A percentile compares a stretch with the other conserved stretches of the same genome.
These are phyloP conservation scores for Shiraia bambusicola DNA, from an alignment of 2,329 filamentous ascomycete genomes.

Conservation along the genomic window DNA sequence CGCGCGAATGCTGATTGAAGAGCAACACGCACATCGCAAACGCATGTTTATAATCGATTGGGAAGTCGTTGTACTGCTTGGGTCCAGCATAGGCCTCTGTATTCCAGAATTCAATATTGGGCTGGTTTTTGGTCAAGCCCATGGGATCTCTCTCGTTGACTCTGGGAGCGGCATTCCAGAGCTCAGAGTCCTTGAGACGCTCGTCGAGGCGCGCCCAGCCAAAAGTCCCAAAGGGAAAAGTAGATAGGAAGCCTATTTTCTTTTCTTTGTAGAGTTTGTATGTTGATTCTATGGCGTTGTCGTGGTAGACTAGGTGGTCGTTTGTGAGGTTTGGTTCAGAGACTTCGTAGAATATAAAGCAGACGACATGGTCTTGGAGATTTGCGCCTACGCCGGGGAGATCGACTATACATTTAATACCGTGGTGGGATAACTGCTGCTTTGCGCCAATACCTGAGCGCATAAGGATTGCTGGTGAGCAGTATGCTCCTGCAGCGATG, in stretches of 20 bases:
- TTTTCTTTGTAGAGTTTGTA: conserved; percentile 60
- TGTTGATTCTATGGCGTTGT: conserved; percentile 52
- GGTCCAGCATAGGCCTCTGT: conserved; percentile 64
- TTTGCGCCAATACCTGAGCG: conserved; percentile 61
- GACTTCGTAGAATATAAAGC: conserved; percentile 63
- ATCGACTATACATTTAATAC: conserved; percentile 56
- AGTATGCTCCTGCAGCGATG: conserved; percentile 37
- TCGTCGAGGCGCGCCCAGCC: conserved; percentile 64
- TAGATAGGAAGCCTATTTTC: conserved; percentile 60
- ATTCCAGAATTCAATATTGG: conserved; percentile 64
- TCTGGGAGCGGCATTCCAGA: conserved; percentile 57
- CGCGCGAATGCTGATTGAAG: conserved; percentile 59
- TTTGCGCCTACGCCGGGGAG: conserved; percentile 65
- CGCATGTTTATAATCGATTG: conserved; percentile 55
- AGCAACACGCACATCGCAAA: conserved; percentile 62
- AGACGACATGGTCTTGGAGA: conserved; percentile 61
- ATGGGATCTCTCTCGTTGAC: conserved; percentile 58
- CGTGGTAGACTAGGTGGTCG: conserved; percentile 60
- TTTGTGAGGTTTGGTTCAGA: conserved; percentile 57
- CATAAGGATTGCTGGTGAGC: conserved; percentile 46
- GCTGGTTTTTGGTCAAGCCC: conserved; percentile 58
- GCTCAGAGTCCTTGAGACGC: conserved; percentile 55
- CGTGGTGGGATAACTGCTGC: conserved; percentile 53
- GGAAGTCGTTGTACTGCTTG: conserved; percentile 58
- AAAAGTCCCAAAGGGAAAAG: conserved; percentile 65